Percentiles rank a stretch among this genome's conserved stretches.
These are phyloP conservation scores for Ascochyta pisi DNA, from an alignment of 2,329 filamentous ascomycete species.

Conservation along the genomic window DNA sequence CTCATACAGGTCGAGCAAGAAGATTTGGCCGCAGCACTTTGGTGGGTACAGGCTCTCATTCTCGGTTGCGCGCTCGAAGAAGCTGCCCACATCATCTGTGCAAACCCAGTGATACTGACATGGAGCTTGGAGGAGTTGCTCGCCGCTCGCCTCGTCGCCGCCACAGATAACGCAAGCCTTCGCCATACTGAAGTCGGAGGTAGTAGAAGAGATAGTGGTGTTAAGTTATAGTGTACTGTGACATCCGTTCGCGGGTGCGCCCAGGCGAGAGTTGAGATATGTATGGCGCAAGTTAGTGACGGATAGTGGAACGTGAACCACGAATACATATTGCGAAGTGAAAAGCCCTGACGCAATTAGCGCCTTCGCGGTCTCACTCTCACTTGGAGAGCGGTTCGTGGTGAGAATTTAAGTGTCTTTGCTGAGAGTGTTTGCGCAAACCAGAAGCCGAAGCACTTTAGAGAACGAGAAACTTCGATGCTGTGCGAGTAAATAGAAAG, in stretches of 20 bases:
- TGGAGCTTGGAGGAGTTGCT: slow-evolving; percentile 27
- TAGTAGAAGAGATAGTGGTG: not conserved
- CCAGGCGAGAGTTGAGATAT: not conserved
- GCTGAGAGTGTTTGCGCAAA: not conserved
- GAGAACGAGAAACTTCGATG: not conserved
- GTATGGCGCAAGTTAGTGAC: not conserved
- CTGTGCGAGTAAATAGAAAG: not conserved
- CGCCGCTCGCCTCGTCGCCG: slow-evolving; percentile 25
- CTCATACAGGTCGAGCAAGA: slow-evolving; percentile 33
- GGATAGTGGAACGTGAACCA: not conserved
- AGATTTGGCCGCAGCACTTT: slow-evolving; percentile 35
- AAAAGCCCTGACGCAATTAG: not conserved
- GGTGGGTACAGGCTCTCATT: slow-evolving; percentile 40
- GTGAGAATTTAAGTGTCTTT: not conserved
- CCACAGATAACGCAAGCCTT: slow-evolving; percentile 35
- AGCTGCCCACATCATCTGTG: slow-evolving; percentile 27
- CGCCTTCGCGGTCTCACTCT: not conserved
- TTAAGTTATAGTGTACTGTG: not conserved
- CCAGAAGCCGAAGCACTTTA: not conserved
- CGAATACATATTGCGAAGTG: not conserved
- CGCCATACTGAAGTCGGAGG: slow-evolving; percentile 7
- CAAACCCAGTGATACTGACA: slow-evolving; percentile 37
- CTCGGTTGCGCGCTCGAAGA: slow-evolving; percentile 34
- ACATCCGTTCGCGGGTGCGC: not conserved
- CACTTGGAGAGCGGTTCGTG: not conserved